Evolutionary conservation across 2,329 filamentous ascomycete species (phyloP).

Genomic region (Magnaporthiopsis rhizophila): DNA sequence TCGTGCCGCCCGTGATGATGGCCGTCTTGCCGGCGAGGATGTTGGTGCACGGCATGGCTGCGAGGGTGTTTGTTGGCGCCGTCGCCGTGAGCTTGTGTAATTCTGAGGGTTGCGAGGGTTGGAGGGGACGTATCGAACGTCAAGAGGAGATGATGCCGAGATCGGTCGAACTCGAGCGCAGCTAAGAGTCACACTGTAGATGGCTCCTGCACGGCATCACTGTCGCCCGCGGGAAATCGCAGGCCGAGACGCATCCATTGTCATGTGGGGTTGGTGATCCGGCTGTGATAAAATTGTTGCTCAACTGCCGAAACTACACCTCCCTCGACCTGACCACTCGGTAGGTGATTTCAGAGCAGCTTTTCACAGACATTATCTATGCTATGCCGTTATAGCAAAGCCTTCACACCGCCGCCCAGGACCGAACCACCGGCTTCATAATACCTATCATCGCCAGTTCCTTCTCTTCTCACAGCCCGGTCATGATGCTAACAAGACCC

Average conservation of each 20-base stretch:
- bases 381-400: neutral
- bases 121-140: neutral
- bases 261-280: neutral
- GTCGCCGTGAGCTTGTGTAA: no score
- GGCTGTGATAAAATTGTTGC: neutral
- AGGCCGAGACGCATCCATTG: neutral
- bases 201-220: neutral
- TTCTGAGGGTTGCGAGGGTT: no score
- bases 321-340: no score
- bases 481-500: neutral
- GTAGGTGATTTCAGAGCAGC: no score
- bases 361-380: neutral
- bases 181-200: neutral
- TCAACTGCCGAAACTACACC: neutral
- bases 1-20: slow-evolving; percentile 80
- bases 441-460: neutral
- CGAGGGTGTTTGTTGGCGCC: no score
- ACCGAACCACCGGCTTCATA: neutral
- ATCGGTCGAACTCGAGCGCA: no score
- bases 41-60: slow-evolving; percentile 33
- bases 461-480: neutral
- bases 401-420: neutral
- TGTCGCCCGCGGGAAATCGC: neutral
- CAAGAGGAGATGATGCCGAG: neutral
- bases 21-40: slow-evolving; percentile 69